Evolutionary conservation across 2,329 filamentous ascomycete species (phyloP), one percentile per base, ranked within the genome.

Genomic region (Exophiala sideris): DNA sequence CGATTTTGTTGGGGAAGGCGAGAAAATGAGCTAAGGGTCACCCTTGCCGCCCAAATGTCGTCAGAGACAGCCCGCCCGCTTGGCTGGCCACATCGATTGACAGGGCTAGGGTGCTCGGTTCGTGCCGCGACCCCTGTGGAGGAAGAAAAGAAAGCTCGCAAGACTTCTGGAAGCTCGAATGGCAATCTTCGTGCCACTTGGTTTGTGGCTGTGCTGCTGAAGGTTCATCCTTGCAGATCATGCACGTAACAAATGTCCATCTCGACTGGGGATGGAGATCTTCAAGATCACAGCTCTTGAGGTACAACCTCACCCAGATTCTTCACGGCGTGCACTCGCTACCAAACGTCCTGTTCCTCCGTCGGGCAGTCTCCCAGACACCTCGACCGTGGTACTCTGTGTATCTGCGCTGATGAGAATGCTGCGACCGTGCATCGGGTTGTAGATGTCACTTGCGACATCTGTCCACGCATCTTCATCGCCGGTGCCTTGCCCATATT

Each of bases 381-480:
- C 68, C 60, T 83, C 88, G 20, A 92, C 78, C 1, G 88, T 95
- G 32, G 89, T 88, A 61, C 82, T 83, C 58, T 74, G 78, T 50
- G 88, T 76, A 72, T 91, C 85, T 11, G 84, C 80, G 18, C 91
- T 79, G 2, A 96, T 88, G 46, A 86, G 73, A 1, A 96, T 79
- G 36, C 84, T 86, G 73, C 94, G 87, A 0, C 87, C 89, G 54
- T 89, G 76, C 65, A 89, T 94, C 63, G 83, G 78, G 64, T 87
- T 88, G 66, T 96, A 89, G 10, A 88, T 87, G 73, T 97, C 91
- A 65, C 85, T 90, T 2, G 71, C 81, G n/a, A 63, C 63, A 79
- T 73, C 63, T 60, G 65, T 61, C 64, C 66, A 53, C 64, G 67
- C 61, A 64, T 71, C 45, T 56, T 50, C 46, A 52, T 60, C 10